phyloP scores from a whole-genome alignment of 306 rosid genomes.

The Quercus robur region DNA sequence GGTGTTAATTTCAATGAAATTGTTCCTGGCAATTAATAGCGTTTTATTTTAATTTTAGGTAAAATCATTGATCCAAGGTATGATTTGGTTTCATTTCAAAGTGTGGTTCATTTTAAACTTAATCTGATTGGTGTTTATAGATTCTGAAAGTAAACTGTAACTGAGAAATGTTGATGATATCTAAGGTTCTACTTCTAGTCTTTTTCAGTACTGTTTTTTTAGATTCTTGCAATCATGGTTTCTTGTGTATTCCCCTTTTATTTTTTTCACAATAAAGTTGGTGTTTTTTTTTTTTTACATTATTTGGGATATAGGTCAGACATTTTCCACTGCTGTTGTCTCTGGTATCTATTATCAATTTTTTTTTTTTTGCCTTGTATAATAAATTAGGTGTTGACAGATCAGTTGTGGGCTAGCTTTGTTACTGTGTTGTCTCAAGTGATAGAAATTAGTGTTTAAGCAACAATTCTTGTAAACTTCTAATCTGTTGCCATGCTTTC shows the following conservation, averaged over 20 bases:
- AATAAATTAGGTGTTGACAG: background rate
- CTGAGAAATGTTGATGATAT: background rate
- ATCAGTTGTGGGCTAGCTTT: background rate
- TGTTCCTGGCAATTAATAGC: no score
- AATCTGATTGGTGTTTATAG: background rate
- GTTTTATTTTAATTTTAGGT: no score
- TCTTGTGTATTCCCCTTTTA: background rate
- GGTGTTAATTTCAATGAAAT: no score
- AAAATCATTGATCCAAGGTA: no score
- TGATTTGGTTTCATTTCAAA: no score
- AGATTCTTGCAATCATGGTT: background rate
- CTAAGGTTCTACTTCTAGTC: background rate
- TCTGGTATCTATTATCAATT: no score
- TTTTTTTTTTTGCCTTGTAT: background rate
- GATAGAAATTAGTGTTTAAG: background rate
- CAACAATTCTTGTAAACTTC: background rate
- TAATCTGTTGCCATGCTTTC: conserved; percentile 7
- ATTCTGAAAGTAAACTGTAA: background rate
- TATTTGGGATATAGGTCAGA: background rate
- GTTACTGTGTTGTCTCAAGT: background rate
- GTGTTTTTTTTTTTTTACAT: background rate
- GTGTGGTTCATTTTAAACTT: no score
- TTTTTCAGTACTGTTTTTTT: background rate
- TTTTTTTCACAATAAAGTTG: background rate
- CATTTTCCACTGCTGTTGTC: background rate